phyloP scores from a whole-genome alignment of 805 yeast genomes.

The Saccharomycodes ludwigii region DNA sequence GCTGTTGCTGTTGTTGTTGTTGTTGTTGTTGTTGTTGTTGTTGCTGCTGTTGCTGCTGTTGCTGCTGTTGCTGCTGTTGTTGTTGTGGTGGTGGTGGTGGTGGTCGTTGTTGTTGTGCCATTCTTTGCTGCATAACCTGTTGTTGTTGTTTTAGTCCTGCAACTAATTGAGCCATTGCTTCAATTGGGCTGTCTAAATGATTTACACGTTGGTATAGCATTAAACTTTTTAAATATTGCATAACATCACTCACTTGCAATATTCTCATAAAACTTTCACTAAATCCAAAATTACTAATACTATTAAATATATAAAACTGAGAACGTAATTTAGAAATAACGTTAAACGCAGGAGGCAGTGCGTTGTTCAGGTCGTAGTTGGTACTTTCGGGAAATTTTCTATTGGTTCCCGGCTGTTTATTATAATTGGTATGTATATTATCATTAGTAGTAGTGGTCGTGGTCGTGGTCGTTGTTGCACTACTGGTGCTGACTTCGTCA shows the following conservation, averaged over 20 bases:
- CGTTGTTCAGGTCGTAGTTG: slow-evolving; percentile 3
- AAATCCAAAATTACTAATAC: slow-evolving; percentile 46
- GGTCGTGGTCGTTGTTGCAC: no score
- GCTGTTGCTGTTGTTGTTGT: slow-evolving; percentile 43
- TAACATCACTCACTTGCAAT: slow-evolving; percentile 65
- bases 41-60: slow-evolving; percentile 16
- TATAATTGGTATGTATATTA: neutral
- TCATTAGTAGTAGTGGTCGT: slow-evolving; percentile 3
- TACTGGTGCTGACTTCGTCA: no score
- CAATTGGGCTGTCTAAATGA: slow-evolving; percentile 40
- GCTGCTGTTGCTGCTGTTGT: slow-evolving; percentile 15
- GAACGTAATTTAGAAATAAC: slow-evolving; percentile 23
- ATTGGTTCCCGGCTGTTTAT: slow-evolving; percentile 2
- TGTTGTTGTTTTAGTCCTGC: slow-evolving; percentile 10
- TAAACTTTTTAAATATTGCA: slow-evolving; percentile 57
- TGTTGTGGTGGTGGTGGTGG: slow-evolving; percentile 9
- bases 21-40: slow-evolving; percentile 35
- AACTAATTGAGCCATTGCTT: slow-evolving; percentile 36
- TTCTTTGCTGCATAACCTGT: slow-evolving; percentile 1
- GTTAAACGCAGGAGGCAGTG: slow-evolving; percentile 9
- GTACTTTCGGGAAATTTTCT: slow-evolving; percentile 3
- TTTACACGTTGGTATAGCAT: slow-evolving; percentile 42
- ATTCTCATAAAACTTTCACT: slow-evolving; percentile 55
- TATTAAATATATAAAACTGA: slow-evolving; percentile 32
- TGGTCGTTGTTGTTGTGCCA: slow-evolving; percentile 1